Evolutionary conservation across 1,284 basidiomycete genomes (phyloP), one percentile per base, ranked within the genome.

Genomic region (Fomitopsis betulina): DNA sequence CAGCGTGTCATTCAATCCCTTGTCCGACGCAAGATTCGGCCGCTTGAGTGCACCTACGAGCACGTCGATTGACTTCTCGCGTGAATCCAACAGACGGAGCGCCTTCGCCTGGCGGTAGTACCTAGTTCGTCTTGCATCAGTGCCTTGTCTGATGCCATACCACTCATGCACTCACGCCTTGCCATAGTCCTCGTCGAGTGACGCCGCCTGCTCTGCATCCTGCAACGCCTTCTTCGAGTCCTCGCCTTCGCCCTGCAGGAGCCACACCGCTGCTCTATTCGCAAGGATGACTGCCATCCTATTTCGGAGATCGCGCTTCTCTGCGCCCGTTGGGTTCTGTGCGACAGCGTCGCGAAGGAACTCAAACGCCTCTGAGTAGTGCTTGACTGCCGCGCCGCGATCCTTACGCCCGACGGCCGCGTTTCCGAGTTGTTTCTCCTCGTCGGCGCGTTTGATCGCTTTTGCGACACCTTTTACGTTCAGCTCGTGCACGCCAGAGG

Each of bases 341-440:
- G 66, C 62, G 35, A 70, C 53, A 3, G 66, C 71, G 57, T 73
- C 69, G n/a, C 62, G 54, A 6, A 74, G 58, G 30, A 62, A 63
- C 23, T 73, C 63, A 13, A 73, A 65, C 15, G 73, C 73, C 39
- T 71, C 67, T 2, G 63, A 65, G 57, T 76, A 75, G 12, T 70
- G 70, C 13, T 65, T 58, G 15, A 74, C 54, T 0, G 75, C 73
- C 19, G 58, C 60, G 6, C 25, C 27, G n/a, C 69, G 64, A 52
- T 75, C 61, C 53, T 71, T 72, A n/a, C 63, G 56, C n/a, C 57
- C 53, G 55, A 71, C 69, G 0, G 72, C 69, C 32, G 60, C 51
- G 55, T 75, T 75, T 30, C 73, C 74, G 9, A 61, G 58, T 12
- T 54, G 51, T 51, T 75, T 74, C 49, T 63, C 61, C 35, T 65